Evolutionary conservation across 208 protist genomes (phyloP), one percentile per base, ranked within the genome.

Genomic region (Strigomonas galati): DNA sequence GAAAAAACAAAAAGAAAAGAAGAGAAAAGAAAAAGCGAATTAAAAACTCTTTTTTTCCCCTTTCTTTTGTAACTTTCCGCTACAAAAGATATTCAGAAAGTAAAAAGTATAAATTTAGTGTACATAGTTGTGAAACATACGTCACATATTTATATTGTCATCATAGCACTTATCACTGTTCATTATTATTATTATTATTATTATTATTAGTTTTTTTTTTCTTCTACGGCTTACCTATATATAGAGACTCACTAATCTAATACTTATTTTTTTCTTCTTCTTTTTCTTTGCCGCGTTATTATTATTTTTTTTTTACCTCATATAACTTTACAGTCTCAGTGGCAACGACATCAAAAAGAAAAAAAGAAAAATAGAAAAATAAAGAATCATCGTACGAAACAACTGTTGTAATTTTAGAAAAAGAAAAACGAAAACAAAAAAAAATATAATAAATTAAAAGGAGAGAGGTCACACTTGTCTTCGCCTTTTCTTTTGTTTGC

Each of bases 271-370:
- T 60, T 9, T 23, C 19, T 60, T 9, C 23, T 28, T 32, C 27
- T 60, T 9, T 60, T 28, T 37, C 12, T 60, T 53, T 53, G 0
- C 27, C 40, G 6, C 46, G 17, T 49, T 53, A 3, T 49, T 61
- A 58, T 65, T n/a, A 15, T 57, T 56, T 19, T 53, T 63, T 53
- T 56, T 2, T 63, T 49, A 52, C 28, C 17, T 31, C 26, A 44
- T 48, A 60, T 31, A 7, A 49, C 19, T 63, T 61, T 21, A 30
- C 53, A 60, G 37, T 66, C 62, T 66, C 62, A n/a, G 12, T 63
- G 53, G 12, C 48, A n/a, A n/a, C 43, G 19, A 49, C 43, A 49
- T 21, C 14, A 49, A 19, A 49, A 49, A 49, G 43, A 49, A 49
- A 49, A 19, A 49, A 49, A 49, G 43, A 19, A 57, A 52, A 6